Base-by-base conservation (phyloP, 192 early-diverging fungal genomes). In the Paraglomus brasilianum region DNA sequence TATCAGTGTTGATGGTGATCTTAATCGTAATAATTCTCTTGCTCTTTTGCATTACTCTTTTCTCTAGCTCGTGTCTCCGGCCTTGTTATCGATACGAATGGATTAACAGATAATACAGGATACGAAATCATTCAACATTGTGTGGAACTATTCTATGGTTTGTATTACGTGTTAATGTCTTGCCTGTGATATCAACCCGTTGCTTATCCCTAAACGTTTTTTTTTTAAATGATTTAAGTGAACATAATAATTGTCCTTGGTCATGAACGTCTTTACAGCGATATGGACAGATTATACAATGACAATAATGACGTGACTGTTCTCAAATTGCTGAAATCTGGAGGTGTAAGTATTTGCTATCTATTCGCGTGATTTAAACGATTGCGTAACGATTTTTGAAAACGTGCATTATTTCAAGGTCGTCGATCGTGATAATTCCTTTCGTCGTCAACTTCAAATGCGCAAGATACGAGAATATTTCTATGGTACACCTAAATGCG, bases 211-310 rank as follows among this genome's bases (percentile, higher is more conserved):
- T n/a, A n/a, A n/a, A n/a, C n/a, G 19, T 42, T 38, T 62, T 55
- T 30, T 58, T 46, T 38, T 62, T 8, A 42, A 40, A 43, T 22
- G 39, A 8, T 19, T 53, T 40, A 70, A 82, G 93, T 95, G 17
- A 89, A 88, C 68, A 85, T 87, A n/a, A 81, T 99, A 24, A 76
- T 97, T 41, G 92, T 96, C 0, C 78, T 99, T 41, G 96, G 95
- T 10, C 91, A 96, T 71, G 97, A 99, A 72, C 87, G 97, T 62
- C 82, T 99, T 59, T 95, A 89, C 81, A 93, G 90, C 71, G 86
- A 93, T 48, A 84, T 97, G 69, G 78, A 72, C 5, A 70, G 82
- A n/a, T 75, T 86, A 39, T 82, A 83, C 45, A 82, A 79, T 67
- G 74, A 82, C 8, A 61, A 61, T 8, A 14, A 70, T 6, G 71